A percentile compares a stretch with the other conserved stretches of the same genome.
phyloP scores from a whole-genome alignment of 257 asterid species.

The Apocynum venetum region DNA sequence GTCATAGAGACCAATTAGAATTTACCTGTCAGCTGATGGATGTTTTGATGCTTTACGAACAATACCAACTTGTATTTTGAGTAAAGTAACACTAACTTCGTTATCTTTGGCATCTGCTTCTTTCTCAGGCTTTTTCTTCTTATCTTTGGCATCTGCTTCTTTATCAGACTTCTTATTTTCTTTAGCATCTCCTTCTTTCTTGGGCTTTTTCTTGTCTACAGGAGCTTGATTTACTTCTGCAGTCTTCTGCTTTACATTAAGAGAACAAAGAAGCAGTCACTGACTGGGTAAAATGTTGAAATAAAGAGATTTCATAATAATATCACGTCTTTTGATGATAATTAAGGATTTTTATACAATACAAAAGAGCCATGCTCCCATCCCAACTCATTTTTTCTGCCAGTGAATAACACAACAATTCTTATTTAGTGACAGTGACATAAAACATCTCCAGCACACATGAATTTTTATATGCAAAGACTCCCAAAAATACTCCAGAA shows the following conservation, averaged over 20 bases:
- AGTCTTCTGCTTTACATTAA: neutral
- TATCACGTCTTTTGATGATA: neutral
- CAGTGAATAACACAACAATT: neutral
- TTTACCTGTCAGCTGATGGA: conserved; percentile 95
- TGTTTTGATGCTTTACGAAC: conserved; percentile 87
- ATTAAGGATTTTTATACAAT: neutral
- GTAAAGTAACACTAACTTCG: conserved; percentile 72
- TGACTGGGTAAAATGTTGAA: neutral
- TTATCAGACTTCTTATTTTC: conserved; percentile 34
- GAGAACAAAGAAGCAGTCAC: conserved; percentile 9
- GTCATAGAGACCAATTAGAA: neutral
- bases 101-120: conserved; percentile 55
- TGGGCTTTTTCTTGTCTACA: conserved; percentile 53
- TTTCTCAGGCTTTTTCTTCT: conserved; percentile 56
- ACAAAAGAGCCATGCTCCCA: neutral
- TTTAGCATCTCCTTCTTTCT: conserved; percentile 50
- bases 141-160: conserved; percentile 53
- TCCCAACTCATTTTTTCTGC: neutral
- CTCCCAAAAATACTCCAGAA: neutral
- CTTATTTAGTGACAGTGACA: neutral
- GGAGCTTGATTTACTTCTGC: conserved; percentile 19
- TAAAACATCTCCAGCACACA: neutral
- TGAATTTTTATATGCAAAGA: neutral
- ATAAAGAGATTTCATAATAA: neutral
- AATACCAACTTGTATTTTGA: conserved; percentile 82